Evolutionary conservation across 2,329 filamentous ascomycete species (phyloP), one percentile per base, ranked within the genome.

Genomic region (Ophiosphaerella herpotricha): DNA sequence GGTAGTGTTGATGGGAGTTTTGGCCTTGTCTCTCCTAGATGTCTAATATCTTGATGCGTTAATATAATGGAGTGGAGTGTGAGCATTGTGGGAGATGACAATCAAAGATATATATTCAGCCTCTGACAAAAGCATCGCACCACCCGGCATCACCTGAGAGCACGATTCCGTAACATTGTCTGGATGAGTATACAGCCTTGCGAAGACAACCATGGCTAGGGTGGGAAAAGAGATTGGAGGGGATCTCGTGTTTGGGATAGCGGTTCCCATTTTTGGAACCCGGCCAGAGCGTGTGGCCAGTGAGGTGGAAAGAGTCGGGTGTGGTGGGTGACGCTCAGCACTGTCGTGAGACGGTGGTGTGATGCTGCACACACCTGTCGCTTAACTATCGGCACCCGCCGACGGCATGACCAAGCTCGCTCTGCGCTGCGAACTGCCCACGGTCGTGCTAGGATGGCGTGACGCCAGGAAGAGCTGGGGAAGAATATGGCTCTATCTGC

Each of bases 331-430:
- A n/a, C 13, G 35, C 35, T 38, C 43, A 38, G 43, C 26, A 18
- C 33, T 46, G 43, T 63, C 50, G 56, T 13, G 49, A 57, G 61
- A 66, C 23, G 43, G 58, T 67, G 64, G 63, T 62, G 63, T 66
- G 63, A 66, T 54, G 35, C 40, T 52, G 45, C 39, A 36, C 34
- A 40, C 14, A 33, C n/a, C n/a, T 37, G 48, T 47, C 48, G 47
- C 38, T 37, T 40, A n/a, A n/a, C n/a, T n/a, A 42, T 49, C 61
- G 63, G 63, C 60, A 51, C 31, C 43, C 36, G 48, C 60, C 57
- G 60, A 56, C 44, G 54, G 60, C 58, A 52, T n/a, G 5, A 39
- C 33, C 48, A 44, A 51, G 16, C 13, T 18, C 16, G 16, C 31
- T 40, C 41, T 14, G 23, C 7, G 6, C 26, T 7, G 26, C 26